A percentile compares a stretch with the other conserved stretches of the same genome.
These are phyloP conservation scores for Excoecaria agallocha DNA, from an alignment of 345 rosid genomes.

Conservation along the genomic window DNA sequence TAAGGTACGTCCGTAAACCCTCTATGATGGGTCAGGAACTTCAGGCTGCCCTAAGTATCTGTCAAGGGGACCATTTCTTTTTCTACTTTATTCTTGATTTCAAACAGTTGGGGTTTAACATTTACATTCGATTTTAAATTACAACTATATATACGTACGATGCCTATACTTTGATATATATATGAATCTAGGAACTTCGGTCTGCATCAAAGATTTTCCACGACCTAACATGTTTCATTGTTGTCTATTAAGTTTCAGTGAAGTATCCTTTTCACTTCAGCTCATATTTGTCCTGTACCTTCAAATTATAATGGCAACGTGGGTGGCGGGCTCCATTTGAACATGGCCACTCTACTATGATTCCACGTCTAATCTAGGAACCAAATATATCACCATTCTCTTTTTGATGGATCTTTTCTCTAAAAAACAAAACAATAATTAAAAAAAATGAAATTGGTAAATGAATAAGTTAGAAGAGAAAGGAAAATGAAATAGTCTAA, in stretches of 20 bases:
- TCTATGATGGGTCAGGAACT: background rate
- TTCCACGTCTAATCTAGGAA: too few relatives aligned
- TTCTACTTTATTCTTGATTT: background rate
- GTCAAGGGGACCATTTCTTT: background rate
- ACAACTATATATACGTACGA: too few relatives aligned
- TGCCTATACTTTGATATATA: too few relatives aligned
- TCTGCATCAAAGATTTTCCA: background rate
- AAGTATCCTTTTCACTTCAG: background rate
- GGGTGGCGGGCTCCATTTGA: background rate
- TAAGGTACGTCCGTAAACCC: slow-evolving; percentile 5
- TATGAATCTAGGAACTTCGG: background rate
- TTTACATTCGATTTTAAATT: too few relatives aligned
- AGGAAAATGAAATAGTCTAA: too few relatives aligned
- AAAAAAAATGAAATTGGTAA: too few relatives aligned
- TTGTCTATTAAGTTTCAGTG: background rate
- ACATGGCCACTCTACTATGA: too few relatives aligned
- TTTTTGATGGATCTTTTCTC: too few relatives aligned
- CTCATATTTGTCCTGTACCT: background rate
- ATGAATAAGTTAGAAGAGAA: too few relatives aligned
- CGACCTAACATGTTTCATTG: background rate
- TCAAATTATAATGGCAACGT: background rate
- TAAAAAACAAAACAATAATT: too few relatives aligned
- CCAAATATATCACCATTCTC: too few relatives aligned
- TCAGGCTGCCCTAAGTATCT: background rate
- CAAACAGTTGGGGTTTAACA: background rate